Percentiles rank a stretch among this genome's conserved stretches.
Evolutionary conservation across 2,329 filamentous ascomycete genomes (phyloP).

Genomic region (Paraconiothyrium sp.): DNA sequence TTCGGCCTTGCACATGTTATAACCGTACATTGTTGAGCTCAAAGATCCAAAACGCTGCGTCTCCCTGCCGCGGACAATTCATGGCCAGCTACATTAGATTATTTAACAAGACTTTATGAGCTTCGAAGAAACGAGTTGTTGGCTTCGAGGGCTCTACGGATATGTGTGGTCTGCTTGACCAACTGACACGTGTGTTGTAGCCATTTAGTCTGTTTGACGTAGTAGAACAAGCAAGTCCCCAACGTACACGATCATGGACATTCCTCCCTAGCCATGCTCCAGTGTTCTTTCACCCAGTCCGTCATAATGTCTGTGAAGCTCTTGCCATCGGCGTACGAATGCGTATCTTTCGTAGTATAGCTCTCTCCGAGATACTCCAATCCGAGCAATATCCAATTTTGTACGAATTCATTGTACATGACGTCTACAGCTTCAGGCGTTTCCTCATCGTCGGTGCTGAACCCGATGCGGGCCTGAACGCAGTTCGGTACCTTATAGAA

Average conservation of each 20-base stretch:
- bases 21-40: background rate
- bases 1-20: background rate
- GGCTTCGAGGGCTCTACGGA: no score
- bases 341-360: conserved; percentile 61
- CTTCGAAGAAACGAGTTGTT: no score
- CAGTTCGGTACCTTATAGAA: conserved; percentile 86
- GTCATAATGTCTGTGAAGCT: conserved; percentile 67
- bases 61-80: no score
- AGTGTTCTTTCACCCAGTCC: conserved; percentile 67
- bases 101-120: no score
- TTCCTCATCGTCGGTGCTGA: conserved; percentile 58
- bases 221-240: background rate
- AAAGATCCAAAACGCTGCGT: no score
- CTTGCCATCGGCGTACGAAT: conserved; percentile 61
- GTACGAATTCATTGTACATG: conserved; percentile 90
- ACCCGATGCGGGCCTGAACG: conserved; percentile 74
- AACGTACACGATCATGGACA: conserved; percentile 22
- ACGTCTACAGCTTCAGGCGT: conserved; percentile 81
- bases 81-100: no score
- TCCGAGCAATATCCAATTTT: conserved; percentile 81
- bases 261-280: conserved; percentile 48
- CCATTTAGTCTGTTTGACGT: background rate
- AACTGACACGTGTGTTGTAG: background rate
- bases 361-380: conserved; percentile 69
- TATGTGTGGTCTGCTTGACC: background rate